Evolutionary conservation across 2,329 filamentous ascomycete genomes (phyloP).

Genomic region (Colletotrichum abscissum): DNA sequence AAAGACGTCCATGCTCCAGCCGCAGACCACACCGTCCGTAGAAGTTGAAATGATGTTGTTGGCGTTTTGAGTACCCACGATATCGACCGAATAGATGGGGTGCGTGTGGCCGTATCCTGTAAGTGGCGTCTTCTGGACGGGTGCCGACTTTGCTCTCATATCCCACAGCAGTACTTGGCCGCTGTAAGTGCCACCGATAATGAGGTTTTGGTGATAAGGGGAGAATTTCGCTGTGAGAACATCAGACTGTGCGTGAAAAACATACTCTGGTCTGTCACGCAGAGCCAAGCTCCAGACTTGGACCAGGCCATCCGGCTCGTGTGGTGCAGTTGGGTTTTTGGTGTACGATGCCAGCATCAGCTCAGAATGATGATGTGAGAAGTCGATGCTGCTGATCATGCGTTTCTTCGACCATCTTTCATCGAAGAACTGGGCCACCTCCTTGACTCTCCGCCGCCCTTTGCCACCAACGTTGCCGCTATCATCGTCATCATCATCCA

Average conservation of each 20-base stretch:
- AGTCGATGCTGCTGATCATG: conserved; percentile 95
- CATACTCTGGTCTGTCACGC: conserved; percentile 93
- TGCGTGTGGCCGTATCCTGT: conserved; percentile 97
- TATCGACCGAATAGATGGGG: conserved; percentile 93
- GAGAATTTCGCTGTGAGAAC: conserved; percentile 97
- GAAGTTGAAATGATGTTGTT: conserved; percentile 99
- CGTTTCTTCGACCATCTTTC: conserved; percentile 97
- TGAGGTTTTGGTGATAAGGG: conserved; percentile 97
- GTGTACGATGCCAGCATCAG: conserved; percentile 95
- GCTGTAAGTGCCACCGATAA: conserved; percentile 95
- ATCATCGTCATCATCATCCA: conserved; percentile 86
- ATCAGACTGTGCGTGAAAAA: conserved; percentile 96
- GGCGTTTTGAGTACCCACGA: conserved; percentile 97
- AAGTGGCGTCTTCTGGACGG: conserved; percentile 95
- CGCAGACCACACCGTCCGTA: conserved; percentile 95
- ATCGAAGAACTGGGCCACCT: conserved; percentile 93
- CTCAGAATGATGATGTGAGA: conserved; percentile 95
- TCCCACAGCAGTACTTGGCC: conserved; percentile 98
- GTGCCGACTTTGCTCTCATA: conserved; percentile 86
- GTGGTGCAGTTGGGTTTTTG: conserved; percentile 94
- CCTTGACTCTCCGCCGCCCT: conserved; percentile 81
- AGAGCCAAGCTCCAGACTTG: conserved; percentile 98
- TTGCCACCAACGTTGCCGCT: conserved; percentile 76
- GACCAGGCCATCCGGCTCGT: conserved; percentile 92
- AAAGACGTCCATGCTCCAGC: conserved; percentile 98